Evolutionary conservation across 2,329 filamentous ascomycete species (phyloP), one percentile per base, ranked within the genome.

Genomic region (Gyromitra esculenta): DNA sequence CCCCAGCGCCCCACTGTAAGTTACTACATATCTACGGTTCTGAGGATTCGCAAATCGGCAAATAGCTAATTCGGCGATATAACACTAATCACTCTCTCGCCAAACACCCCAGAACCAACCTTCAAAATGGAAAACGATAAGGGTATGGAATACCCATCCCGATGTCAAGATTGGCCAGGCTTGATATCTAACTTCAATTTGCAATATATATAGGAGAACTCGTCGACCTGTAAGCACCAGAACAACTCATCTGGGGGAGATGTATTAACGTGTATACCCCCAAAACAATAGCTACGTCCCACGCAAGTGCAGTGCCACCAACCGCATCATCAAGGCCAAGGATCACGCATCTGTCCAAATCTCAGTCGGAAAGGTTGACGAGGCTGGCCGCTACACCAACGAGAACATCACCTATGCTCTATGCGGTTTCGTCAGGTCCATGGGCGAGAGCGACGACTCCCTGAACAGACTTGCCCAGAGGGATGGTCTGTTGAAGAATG

Each of bases 241-340:
- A 67, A 73, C n/a, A 9, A 18, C 13, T 5, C 15, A 13, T 13
- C 64, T 11, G 21, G 6, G 5, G 43, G 1, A 37, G 71, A 64
- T 60, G 75, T 80, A 81, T 82, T 84, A 80, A 84, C 80, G 59
- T 66, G 59, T 73, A 72, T 18, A 31, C 25, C 25, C 37, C 76
- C 69, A 76, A 59, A 59, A 43, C 68, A 57, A 67, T 37, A 78
- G 77, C 67, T 80, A 79, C 54, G 78, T 80, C 67, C 79, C 79
- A 86, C 93, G 95, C 89, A 98, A 97, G 89, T 98, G 95, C 92
- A 93, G 90, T 86, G 94, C 94, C 83, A 97, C 95, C 86, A 96
- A 97, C 93, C 93, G 96, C 88, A 97, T 98, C 90, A 98, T 99
- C 91, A 97, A 97, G 89, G 94, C 96, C 89, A 97, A 98, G 89